Percentiles rank a stretch among this genome's conserved stretches.
Conservation (phyloP, 495 filamentous ascomycete species). For the Aspergillus kassunensis region DNA sequence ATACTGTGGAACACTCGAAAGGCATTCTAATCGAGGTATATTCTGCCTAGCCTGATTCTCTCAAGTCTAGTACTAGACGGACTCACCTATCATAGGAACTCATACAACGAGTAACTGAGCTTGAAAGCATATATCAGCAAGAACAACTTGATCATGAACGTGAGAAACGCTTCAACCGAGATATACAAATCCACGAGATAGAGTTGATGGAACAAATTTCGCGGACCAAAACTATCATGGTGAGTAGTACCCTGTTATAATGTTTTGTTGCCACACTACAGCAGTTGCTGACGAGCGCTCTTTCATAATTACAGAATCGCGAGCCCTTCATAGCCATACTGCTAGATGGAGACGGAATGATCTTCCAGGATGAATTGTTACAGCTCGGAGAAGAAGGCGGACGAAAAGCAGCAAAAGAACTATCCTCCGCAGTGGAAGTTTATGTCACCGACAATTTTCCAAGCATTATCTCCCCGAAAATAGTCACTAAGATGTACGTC, state of each 20-base stretch:
- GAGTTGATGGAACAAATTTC: slow-evolving; percentile 50
- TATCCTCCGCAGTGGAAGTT: slow-evolving; percentile 50
- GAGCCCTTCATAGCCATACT: slow-evolving; percentile 74
- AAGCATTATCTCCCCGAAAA: slow-evolving; percentile 50
- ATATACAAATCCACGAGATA: slow-evolving; percentile 51
- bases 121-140: slow-evolving; percentile 45
- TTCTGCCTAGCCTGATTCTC: neutral
- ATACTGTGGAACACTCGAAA: slow-evolving; percentile 46
- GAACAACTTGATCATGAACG: slow-evolving; percentile 51
- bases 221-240: slow-evolving; percentile 48
- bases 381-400: slow-evolving; percentile 65
- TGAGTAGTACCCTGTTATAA: slow-evolving; percentile 21
- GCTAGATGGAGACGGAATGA: slow-evolving; percentile 73
- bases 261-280: neutral
- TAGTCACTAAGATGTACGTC: slow-evolving; percentile 65
- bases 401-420: slow-evolving; percentile 60
- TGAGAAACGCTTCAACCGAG: slow-evolving; percentile 53
- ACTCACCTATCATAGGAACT: slow-evolving; percentile 37
- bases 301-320: slow-evolving; percentile 49
- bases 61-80: slow-evolving; percentile 3
- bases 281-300: slow-evolving; percentile 22
- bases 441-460: slow-evolving; percentile 45
- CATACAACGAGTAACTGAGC: slow-evolving; percentile 42
- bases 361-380: slow-evolving; percentile 67
- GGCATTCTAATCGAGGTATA: slow-evolving; percentile 52